phyloP scores from a whole-genome alignment of 192 early-diverging fungal species.

The Coemansia sp. region DNA sequence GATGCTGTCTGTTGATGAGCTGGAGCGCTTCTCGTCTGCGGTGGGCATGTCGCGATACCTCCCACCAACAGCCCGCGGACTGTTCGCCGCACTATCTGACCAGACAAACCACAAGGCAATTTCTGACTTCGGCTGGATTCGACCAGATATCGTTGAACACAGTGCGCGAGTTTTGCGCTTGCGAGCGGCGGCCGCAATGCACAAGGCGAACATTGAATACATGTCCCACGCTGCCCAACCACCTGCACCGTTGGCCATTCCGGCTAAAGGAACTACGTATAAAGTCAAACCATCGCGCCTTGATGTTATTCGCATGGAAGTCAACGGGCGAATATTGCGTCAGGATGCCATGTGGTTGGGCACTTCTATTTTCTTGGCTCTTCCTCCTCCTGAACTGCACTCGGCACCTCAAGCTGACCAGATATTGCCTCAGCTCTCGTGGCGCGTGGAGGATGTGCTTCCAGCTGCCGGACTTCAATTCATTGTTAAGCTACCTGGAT shows the following conservation, averaged over 20 bases:
- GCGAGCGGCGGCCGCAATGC: slow-evolving; percentile 11
- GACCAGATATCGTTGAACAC: slow-evolving; percentile 36
- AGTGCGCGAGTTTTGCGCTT: slow-evolving; percentile 22
- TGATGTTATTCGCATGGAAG: slow-evolving; percentile 13
- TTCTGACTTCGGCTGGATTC: slow-evolving; percentile 9
- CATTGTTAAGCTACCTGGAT: slow-evolving; percentile 13
- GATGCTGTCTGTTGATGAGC: slow-evolving; percentile 21
- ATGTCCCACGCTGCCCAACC: background rate
- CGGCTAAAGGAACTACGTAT: background rate
- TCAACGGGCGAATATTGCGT: background rate
- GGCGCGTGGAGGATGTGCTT: background rate
- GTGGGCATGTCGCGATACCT: slow-evolving; percentile 20
- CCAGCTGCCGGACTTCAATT: slow-evolving; percentile 37
- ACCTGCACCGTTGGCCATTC: background rate
- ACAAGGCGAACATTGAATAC: slow-evolving; percentile 12
- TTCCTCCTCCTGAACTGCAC: background rate
- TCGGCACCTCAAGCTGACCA: too few species aligned
- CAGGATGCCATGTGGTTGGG: slow-evolving; percentile 33
- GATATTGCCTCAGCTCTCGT: background rate
- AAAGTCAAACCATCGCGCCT: slow-evolving; percentile 1
- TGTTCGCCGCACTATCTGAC: slow-evolving; percentile 16
- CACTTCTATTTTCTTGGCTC: slow-evolving; percentile 6
- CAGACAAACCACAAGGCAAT: background rate
- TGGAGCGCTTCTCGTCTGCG: slow-evolving; percentile 6
- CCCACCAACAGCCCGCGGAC: slow-evolving; percentile 7